These are phyloP conservation scores for Macadamia tetraphylla DNA, from an alignment of 164 flowering plant genomes.

Conservation along the genomic window DNA sequence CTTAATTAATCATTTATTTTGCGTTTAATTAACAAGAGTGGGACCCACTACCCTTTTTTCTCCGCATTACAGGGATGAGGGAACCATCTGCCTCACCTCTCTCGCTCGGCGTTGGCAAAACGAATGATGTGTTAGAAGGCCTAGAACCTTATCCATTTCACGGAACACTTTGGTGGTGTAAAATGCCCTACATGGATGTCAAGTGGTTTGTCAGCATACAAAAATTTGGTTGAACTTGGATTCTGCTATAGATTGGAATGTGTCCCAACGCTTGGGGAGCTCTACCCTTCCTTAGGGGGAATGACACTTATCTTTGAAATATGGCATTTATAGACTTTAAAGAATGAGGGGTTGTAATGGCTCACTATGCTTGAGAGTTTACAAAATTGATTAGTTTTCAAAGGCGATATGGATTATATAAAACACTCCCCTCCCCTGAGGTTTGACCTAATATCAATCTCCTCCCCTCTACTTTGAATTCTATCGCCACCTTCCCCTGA, in stretches of 20 bases:
- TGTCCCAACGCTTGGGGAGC: constrained; percentile 17
- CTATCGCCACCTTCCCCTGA: too few relatives aligned
- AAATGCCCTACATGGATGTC: constrained; percentile 11
- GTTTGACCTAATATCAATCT: too few relatives aligned
- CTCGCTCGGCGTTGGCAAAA: neutral
- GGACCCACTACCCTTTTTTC: too few relatives aligned
- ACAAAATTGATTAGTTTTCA: neutral
- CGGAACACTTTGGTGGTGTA: neutral
- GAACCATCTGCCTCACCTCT: too few relatives aligned
- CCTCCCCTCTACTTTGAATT: too few relatives aligned
- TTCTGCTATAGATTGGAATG: neutral
- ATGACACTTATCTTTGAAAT: too few relatives aligned
- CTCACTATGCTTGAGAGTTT: neutral
- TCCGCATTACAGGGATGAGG: too few relatives aligned
- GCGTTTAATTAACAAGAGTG: too few relatives aligned
- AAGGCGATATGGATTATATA: neutral
- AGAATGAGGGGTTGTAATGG: neutral
- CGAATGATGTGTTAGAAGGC: neutral
- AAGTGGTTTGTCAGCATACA: too few relatives aligned
- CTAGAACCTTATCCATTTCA: neutral
- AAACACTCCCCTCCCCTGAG: too few relatives aligned
- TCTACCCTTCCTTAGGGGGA: neutral
- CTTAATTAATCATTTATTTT: too few relatives aligned
- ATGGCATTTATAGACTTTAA: too few relatives aligned
- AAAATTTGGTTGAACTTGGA: neutral